Evolutionary conservation across 2,329 filamentous ascomycete genomes (phyloP).

Genomic region (Epicoccum sorghinum): DNA sequence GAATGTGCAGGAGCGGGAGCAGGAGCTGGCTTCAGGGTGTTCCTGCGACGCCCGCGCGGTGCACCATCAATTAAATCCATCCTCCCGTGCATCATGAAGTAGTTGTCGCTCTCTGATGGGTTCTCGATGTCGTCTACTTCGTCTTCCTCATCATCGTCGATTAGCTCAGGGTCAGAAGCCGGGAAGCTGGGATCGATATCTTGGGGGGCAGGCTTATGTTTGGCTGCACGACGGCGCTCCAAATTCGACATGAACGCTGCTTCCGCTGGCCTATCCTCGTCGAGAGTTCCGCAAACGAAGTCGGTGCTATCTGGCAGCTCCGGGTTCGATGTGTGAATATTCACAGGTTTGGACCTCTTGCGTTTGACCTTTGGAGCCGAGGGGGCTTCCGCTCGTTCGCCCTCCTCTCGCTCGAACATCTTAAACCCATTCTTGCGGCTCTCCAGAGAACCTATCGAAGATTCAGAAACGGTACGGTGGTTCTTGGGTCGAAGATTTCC

Average conservation of each 20-base stretch:
- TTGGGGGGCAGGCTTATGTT: constrained; percentile 84
- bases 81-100: constrained; percentile 73
- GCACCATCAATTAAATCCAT: constrained; percentile 70
- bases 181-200: constrained; percentile 94
- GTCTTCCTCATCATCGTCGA: constrained; percentile 75
- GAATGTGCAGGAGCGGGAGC: constrained; percentile 23
- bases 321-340: constrained; percentile 70
- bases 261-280: constrained; percentile 94
- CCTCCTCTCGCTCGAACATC: constrained; percentile 31
- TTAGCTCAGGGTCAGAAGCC: constrained; percentile 85
- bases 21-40: constrained; percentile 37
- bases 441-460: constrained; percentile 60
- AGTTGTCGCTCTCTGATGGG: constrained; percentile 66
- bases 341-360: constrained; percentile 57
- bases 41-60: constrained; percentile 42
- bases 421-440: constrained; percentile 43
- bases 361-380: constrained; percentile 34
- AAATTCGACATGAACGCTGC: constrained; percentile 88
- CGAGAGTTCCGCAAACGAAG: constrained; percentile 97
- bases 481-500: constrained; percentile 57
- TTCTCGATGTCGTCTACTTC: constrained; percentile 45
- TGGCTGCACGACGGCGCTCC: constrained; percentile 79
- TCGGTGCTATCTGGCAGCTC: constrained; percentile 96
- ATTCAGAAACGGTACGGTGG: constrained; percentile 58
- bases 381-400: constrained; percentile 14